Base-by-base conservation (phyloP, 140 eudicot species). In the Oenanthe javanica region DNA sequence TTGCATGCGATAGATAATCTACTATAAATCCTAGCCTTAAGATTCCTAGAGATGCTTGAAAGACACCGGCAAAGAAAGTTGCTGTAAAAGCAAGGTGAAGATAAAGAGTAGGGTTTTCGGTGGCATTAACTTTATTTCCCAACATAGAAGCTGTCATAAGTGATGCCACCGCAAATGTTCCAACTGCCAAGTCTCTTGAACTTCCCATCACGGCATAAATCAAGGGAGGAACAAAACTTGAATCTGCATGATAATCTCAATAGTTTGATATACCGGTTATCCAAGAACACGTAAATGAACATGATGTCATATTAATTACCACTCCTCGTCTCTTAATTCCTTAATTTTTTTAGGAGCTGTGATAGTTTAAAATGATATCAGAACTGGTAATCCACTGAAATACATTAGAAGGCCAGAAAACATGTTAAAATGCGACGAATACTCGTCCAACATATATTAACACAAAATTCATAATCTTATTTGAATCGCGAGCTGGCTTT, bases 1-100 rank as follows among this genome's bases (percentile, higher is more conserved):
- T 92, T 73, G 99, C 97, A 76, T 95, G 99, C 12, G 99, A 95
- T 45, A 95, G 85, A 82, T 92, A 92, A 85, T 92, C 98, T 54
- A 94, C 98, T 25, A 94, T 85, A 81, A 94, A 94, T 79, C 98
- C 98, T 31, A 94, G 92, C 99, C 99, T 93, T 75, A 95, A 84
- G 79, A 95, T 77, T 31, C 98, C 99, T 36, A 95, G 70, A 2
- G 88, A 81, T 12, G 90, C 93, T 85, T 95, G 90, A 36, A 95
- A 72, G 3, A 95, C 83, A 0, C 99, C 99, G 25, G 97, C 91
- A 69, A 95, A 61, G 79, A 95, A 88, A 0, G 98, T 91, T 0
- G 99, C 89, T 21, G 88, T 86, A 84, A 95, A 91, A 76, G 93
- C 99, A 69, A 95, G 89, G 45, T 95, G 98, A 59, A 92, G 90